Evolutionary conservation across 2,329 filamentous ascomycete species (phyloP).

Genomic region (Stagonosporopsis chrysanthemi): DNA sequence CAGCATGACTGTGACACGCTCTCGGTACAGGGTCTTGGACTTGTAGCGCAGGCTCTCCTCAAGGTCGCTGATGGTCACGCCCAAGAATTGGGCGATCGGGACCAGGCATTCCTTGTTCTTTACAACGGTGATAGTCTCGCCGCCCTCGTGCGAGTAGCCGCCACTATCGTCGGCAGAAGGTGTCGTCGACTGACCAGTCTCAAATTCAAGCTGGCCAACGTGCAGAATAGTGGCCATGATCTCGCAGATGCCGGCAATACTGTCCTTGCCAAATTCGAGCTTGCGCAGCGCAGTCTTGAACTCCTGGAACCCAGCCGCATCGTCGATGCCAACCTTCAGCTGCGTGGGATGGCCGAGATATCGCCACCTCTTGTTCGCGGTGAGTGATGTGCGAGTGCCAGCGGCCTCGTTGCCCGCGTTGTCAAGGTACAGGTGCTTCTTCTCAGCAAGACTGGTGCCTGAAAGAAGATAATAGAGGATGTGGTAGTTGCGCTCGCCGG

Average conservation of each 20-base stretch:
- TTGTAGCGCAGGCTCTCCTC: conserved; percentile 93
- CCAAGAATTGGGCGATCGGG: conserved; percentile 92
- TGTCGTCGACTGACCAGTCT: conserved; percentile 79
- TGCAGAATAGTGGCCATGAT: conserved; percentile 93
- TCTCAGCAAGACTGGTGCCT: conserved; percentile 89
- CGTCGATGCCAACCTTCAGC: conserved; percentile 95
- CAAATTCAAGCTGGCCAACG: conserved; percentile 95
- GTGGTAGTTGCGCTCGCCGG: conserved; percentile 96
- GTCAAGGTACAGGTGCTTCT: conserved; percentile 78
- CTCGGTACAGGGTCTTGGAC: conserved; percentile 93
- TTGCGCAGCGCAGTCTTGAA: conserved; percentile 96
- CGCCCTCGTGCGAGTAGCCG: conserved; percentile 94
- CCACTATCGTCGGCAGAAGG: conserved; percentile 88
- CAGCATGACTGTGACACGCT: conserved; percentile 98
- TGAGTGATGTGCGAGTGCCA: conserved; percentile 62
- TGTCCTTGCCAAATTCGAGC: conserved; percentile 88
- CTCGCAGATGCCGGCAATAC: conserved; percentile 97
- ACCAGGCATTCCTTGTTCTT: conserved; percentile 91
- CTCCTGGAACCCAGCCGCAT: conserved; percentile 92
- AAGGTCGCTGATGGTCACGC: conserved; percentile 79
- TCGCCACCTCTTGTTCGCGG: conserved; percentile 84
- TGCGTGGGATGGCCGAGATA: conserved; percentile 97
- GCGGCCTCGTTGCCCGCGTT: conserved; percentile 57
- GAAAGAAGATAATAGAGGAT: conserved; percentile 93
- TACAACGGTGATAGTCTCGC: conserved; percentile 82